phyloP scores from a whole-genome alignment of 2,329 filamentous ascomycete species.

The Pseudocercospora crystallina region DNA sequence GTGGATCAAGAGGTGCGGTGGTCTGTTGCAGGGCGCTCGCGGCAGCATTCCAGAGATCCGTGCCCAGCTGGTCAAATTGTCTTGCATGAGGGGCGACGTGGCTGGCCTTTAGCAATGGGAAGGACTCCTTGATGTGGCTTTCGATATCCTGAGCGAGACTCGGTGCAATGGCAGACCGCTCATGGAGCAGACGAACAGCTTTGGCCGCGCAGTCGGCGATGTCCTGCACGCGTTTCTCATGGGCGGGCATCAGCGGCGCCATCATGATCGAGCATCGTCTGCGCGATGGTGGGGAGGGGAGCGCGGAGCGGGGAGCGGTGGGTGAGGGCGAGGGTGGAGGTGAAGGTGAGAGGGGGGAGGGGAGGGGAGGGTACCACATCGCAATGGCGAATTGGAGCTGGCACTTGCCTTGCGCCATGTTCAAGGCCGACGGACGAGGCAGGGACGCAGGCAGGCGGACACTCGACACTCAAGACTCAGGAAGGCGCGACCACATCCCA shows the following conservation, averaged over 20 bases:
- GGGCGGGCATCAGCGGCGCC: conserved; percentile 21
- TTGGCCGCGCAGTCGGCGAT: conserved; percentile 16
- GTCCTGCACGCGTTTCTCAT: conserved; percentile 25
- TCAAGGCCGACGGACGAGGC: too few relatives aligned
- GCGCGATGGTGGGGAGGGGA: too few relatives aligned
- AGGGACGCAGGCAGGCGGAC: too few relatives aligned
- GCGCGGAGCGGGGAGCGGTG: too few relatives aligned
- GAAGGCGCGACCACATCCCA: too few relatives aligned
- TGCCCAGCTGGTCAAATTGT: conserved; percentile 58
- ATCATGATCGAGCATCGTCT: conserved; percentile 9
- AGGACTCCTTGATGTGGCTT: conserved; percentile 16
- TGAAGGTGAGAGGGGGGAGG: too few relatives aligned
- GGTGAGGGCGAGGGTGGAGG: too few relatives aligned
- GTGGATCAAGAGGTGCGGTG: conserved; percentile 11
- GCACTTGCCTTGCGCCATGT: too few relatives aligned
- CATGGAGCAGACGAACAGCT: conserved; percentile 16
- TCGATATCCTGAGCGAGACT: conserved; percentile 23
- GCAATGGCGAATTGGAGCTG: too few relatives aligned
- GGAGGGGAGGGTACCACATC: too few relatives aligned
- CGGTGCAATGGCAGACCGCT: conserved; percentile 15
- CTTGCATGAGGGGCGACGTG: conserved; percentile 37
- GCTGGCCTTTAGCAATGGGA: conserved; percentile 14
- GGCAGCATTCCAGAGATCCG: conserved; percentile 66
- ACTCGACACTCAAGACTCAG: too few relatives aligned
- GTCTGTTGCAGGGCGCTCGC: conserved; percentile 46